Evolutionary conservation across 2,329 filamentous ascomycete species (phyloP), one percentile per base, ranked within the genome.

Genomic region (Talaromyces sp.): DNA sequence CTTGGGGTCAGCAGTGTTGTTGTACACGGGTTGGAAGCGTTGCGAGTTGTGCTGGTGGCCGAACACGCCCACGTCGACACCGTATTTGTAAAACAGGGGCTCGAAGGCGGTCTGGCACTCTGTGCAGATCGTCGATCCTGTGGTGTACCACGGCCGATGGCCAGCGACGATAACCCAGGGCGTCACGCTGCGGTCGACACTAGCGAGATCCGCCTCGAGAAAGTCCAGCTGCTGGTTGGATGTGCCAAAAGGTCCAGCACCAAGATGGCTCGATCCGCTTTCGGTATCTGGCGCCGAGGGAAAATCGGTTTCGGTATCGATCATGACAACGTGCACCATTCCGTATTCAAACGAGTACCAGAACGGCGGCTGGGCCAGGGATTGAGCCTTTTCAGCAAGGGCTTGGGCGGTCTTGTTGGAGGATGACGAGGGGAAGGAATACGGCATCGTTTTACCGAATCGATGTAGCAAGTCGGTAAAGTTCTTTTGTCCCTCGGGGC

Each of bases 331-430:
- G 68, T 85, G 83, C 0, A 74, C 77, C 80, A 84, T 82, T 62
- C 83, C 83, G 69, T 85, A 84, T 63, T 85, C 83, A 67, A 85
- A 86, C 0, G 81, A 83, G 73, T 84, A 85, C 83, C 83, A 85
- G 67, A 62, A 62, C 3, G 60, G 60, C 4, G 60, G 52, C 19
- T 62, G 54, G 1, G 60, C 55, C 6, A 62, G 85, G 84, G 0
- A 82, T 30, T 56, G 39, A 1, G 57, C 56, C n/a, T 53, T 54
- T 28, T 32, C 3, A 19, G 60, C 60, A 19, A 56, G 19, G 11
- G 56, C 22, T n/a, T 62, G 60, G 8, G 81, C 82, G 0, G 71
- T 69, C 2, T 64, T 67, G 68, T 78, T 73, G 10, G 70, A 59
- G 0, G 83, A 85, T 0, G 75, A 78, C 0, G 83, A 85, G 0